Base-by-base conservation (phyloP, 345 rosid genomes). In the Psidium friedrichsthalianum region DNA sequence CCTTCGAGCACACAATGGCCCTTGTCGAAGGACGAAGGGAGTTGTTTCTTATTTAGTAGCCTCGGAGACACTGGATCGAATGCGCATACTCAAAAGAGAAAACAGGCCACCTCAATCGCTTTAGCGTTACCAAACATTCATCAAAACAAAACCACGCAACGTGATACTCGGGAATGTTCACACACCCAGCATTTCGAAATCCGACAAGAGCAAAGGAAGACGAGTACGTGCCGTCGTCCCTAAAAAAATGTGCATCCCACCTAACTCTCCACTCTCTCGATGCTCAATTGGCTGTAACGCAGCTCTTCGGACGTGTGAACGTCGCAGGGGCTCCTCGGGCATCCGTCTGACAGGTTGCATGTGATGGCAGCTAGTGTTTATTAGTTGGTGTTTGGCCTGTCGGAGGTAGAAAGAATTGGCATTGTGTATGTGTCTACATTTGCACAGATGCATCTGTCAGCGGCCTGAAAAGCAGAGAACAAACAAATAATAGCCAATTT, bases 321-420 rank as follows among this genome's bases (percentile, higher is more conserved):
- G 10, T 36, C 25, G 47, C 80, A 69, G 80, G n/a, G n/a, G n/a
- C n/a, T n/a, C n/a, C n/a, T n/a, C n/a, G n/a, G n/a, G n/a, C n/a
- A n/a, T n/a, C 47, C 47, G 80, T 47, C 25, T 36, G 36, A 1
- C 0, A n/a, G 47, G 47, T 69, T n/a, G n/a, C 80, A 36, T 20
- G 47, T 36, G 47, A 69, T 2, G 47, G 21, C 12, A 57, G 81
- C n/a, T 7, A 64, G 85, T n/a, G n/a, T n/a, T 52, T 51, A 84
- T 59, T 84, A 56, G 91, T 85, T 90, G 89, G 91, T n/a, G n/a
- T n/a, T n/a, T n/a, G n/a, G n/a, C n/a, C 92, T 86, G 88, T 86
- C 78, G 51, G 51, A 88, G 83, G 90, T 86, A 85, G 88, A 21
- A 69, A 51, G 80, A 74, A 44, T 44, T 44, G 47, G n/a, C n/a